A percentile compares a stretch with the other conserved stretches of the same genome.
phyloP scores from a whole-genome alignment of 2,329 filamentous ascomycete species.

The Trichoderma aggressivum region DNA sequence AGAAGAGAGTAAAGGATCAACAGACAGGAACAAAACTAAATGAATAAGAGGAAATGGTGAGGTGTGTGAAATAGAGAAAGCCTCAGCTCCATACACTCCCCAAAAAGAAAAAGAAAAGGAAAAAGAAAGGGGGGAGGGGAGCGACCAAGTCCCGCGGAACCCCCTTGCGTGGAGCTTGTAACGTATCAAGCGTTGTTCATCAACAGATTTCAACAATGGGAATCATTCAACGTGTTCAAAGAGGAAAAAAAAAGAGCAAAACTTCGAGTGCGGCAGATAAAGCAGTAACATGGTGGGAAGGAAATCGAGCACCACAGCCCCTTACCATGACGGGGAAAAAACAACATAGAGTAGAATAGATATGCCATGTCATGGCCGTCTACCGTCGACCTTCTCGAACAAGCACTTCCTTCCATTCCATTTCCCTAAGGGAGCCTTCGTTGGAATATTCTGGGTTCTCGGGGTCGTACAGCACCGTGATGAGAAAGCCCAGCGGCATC shows the following conservation, averaged over 20 bases:
- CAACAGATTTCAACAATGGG: neutral
- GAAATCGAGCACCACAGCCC: neutral
- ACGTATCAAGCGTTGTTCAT: neutral
- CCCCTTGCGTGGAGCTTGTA: neutral
- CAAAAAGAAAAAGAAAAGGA: neutral
- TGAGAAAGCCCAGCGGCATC: conserved; percentile 34
- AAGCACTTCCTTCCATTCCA: conserved; percentile 29
- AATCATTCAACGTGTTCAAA: neutral
- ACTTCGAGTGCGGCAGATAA: neutral
- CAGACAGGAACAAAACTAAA: neutral
- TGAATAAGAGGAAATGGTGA: neutral
- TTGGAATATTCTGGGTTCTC: conserved; percentile 30
- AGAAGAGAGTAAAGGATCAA: neutral
- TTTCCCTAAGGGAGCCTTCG: conserved; percentile 20
- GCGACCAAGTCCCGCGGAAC: neutral
- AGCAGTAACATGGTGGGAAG: neutral
- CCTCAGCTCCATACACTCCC: neutral
- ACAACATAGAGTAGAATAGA: neutral
- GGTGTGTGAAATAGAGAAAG: neutral
- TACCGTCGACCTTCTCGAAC: conserved; percentile 23
- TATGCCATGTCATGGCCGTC: neutral
- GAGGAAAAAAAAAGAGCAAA: neutral
- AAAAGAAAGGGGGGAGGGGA: too few species aligned
- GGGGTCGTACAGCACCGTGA: conserved; percentile 34
- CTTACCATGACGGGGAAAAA: neutral